These are phyloP conservation scores for Saprolegnia diclina DNA, from an alignment of 352 stramenopile species.

Conservation along the genomic window DNA sequence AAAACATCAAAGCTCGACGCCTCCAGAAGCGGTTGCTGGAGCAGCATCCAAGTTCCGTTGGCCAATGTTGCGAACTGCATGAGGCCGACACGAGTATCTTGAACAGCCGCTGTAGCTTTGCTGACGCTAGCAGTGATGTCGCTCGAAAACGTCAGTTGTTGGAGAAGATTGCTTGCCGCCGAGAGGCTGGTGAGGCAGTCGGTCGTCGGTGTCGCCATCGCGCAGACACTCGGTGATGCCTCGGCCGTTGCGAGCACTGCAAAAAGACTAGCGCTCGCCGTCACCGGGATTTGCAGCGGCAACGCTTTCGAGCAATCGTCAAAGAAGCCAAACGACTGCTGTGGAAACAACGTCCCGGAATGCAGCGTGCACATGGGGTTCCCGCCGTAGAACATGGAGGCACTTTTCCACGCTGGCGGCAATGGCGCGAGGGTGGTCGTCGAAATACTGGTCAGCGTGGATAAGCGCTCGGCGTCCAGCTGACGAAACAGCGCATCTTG, in stretches of 20 bases:
- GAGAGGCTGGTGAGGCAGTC: neutral
- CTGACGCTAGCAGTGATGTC: neutral
- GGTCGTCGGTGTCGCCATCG: neutral
- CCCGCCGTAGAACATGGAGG: neutral
- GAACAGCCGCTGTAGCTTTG: neutral
- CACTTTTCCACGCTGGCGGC: neutral
- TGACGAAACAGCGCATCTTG: neutral
- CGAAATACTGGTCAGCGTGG: neutral
- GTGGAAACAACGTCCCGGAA: neutral
- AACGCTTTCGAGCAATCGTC: neutral
- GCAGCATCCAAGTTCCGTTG: neutral
- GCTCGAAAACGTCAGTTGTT: neutral
- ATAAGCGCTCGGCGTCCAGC: neutral
- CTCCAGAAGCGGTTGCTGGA: slow-evolving; percentile 12
- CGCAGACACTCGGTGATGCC: neutral
- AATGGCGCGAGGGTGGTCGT: neutral
- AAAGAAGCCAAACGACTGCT: neutral
- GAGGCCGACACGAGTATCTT: neutral
- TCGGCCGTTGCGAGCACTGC: neutral
- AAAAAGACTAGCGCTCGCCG: neutral
- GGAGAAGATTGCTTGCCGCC: neutral
- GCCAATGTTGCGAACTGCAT: slow-evolving; percentile 13
- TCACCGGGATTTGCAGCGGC: neutral
- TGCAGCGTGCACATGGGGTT: neutral
- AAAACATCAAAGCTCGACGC: neutral